Percentiles rank a stretch among this genome's conserved stretches.
Conservation (phyloP, 179 eudicot genomes). For the Dionaea muscipula region DNA sequence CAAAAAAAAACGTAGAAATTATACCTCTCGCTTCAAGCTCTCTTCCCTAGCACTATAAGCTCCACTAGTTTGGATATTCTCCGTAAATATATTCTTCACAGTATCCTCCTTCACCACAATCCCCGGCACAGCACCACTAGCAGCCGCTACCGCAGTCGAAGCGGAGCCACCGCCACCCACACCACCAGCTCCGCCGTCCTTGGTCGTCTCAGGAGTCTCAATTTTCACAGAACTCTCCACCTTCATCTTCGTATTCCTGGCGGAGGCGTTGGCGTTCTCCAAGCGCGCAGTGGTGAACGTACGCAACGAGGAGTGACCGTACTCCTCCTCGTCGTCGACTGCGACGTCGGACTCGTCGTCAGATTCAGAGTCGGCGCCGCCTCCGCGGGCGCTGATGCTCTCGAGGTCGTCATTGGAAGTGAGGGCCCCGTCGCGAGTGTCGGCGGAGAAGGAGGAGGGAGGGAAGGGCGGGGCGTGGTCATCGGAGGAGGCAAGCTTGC, state of each 20-base stretch:
- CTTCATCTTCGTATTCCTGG: slow-evolving; percentile 42
- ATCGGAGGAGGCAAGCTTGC: slow-evolving; percentile 35
- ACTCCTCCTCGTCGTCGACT: slow-evolving; percentile 60
- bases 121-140: slow-evolving; percentile 22
- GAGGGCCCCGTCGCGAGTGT: slow-evolving; percentile 48
- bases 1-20: background rate
- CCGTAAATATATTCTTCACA: slow-evolving; percentile 64
- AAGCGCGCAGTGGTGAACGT: slow-evolving; percentile 67
- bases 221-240: slow-evolving; percentile 42
- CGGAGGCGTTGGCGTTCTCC: slow-evolving; percentile 24
- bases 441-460: slow-evolving; percentile 53
- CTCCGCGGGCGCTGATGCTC: slow-evolving; percentile 58
- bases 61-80: slow-evolving; percentile 82
- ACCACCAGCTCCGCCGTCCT: slow-evolving; percentile 31
- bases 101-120: slow-evolving; percentile 52
- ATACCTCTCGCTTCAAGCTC: slow-evolving; percentile 77
- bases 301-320: slow-evolving; percentile 55
- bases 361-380: slow-evolving; percentile 36
- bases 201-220: slow-evolving; percentile 41
- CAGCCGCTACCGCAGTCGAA: slow-evolving; percentile 5
- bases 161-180: slow-evolving; percentile 11
- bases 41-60: slow-evolving; percentile 93
- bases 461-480: slow-evolving; percentile 46
- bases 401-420: slow-evolving; percentile 63
- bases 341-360: slow-evolving; percentile 50